A percentile compares a stretch with the other conserved stretches of the same genome.
These are phyloP conservation scores for Ascochyta viciae-villosae DNA, from an alignment of 2,329 filamentous ascomycete species.

Conservation along the genomic window DNA sequence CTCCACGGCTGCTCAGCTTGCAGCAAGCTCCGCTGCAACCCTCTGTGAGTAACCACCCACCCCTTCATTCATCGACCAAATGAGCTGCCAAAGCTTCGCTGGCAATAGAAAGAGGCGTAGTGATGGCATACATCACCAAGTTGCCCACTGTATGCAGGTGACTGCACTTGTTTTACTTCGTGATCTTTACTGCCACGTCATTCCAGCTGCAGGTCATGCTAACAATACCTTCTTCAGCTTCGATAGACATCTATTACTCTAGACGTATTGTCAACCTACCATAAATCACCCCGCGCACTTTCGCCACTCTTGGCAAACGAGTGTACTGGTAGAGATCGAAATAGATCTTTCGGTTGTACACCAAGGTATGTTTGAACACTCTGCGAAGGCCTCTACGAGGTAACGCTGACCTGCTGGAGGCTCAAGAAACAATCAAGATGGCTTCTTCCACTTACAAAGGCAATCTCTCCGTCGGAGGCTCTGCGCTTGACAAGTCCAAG, in stretches of 20 bases:
- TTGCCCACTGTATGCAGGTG: background rate
- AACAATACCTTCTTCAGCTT: background rate
- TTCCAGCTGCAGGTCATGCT: background rate
- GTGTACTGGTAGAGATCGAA: background rate
- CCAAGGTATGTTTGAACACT: background rate
- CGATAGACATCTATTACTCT: background rate
- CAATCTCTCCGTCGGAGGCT: slow-evolving; percentile 37
- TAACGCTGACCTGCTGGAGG: background rate
- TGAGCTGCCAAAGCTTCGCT: background rate
- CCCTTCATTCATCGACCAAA: background rate
- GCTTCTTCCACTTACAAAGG: slow-evolving; percentile 38
- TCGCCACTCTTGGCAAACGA: background rate
- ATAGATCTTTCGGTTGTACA: background rate
- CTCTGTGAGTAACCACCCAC: background rate
- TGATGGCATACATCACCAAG: background rate
- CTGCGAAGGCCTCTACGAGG: background rate
- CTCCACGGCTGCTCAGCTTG: background rate
- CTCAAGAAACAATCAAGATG: slow-evolving; percentile 29
- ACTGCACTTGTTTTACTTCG: background rate
- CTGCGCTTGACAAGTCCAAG: slow-evolving; percentile 71
- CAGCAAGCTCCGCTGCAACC: background rate
- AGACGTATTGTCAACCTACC: background rate
- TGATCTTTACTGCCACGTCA: background rate
- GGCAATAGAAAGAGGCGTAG: background rate
- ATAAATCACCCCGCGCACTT: background rate